Percentiles rank a stretch among this genome's conserved stretches.
Conservation (phyloP, 2,329 filamentous ascomycete species). For the Fusarium napiforme region DNA sequence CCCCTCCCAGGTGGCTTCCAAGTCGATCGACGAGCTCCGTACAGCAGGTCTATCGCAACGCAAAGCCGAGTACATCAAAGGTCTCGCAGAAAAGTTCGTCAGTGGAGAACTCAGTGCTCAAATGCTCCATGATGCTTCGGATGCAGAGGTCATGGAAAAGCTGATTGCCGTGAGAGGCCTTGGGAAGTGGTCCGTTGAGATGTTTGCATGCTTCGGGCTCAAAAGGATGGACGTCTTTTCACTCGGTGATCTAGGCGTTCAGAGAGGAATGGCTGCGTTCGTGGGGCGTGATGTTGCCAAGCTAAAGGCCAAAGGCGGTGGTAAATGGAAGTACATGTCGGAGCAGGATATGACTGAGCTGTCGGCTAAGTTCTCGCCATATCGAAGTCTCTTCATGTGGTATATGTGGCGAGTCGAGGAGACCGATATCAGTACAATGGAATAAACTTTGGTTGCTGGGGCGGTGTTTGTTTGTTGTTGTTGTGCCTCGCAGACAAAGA, state of each 20-base stretch:
- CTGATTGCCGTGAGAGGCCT: constrained; percentile 88
- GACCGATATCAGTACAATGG: constrained; percentile 75
- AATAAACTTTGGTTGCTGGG: constrained; percentile 47
- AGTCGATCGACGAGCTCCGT: constrained; percentile 74
- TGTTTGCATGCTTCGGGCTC: constrained; percentile 97
- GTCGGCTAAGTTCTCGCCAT: constrained; percentile 83
- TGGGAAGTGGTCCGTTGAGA: constrained; percentile 92
- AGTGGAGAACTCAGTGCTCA: constrained; percentile 78
- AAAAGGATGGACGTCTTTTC: constrained; percentile 96
- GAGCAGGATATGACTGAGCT: constrained; percentile 92
- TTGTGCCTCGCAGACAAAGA: constrained; percentile 1
- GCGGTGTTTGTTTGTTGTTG: constrained; percentile 24
- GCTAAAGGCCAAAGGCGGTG: constrained; percentile 79
- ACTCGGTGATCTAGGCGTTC: constrained; percentile 90
- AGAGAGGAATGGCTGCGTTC: constrained; percentile 92
- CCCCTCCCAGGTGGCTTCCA: constrained; percentile 75
- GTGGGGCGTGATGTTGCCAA: constrained; percentile 84
- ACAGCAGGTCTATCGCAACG: constrained; percentile 90
- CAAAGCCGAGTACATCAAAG: constrained; percentile 94
- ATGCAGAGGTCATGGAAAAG: constrained; percentile 86
- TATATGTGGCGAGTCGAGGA: constrained; percentile 94
- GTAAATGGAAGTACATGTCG: constrained; percentile 98
- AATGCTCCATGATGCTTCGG: constrained; percentile 80
- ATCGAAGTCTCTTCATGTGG: constrained; percentile 96
- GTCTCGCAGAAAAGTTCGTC: constrained; percentile 83